Base-by-base conservation (phyloP, 2,329 filamentous ascomycete genomes). In the Clarireedia hainanense region DNA sequence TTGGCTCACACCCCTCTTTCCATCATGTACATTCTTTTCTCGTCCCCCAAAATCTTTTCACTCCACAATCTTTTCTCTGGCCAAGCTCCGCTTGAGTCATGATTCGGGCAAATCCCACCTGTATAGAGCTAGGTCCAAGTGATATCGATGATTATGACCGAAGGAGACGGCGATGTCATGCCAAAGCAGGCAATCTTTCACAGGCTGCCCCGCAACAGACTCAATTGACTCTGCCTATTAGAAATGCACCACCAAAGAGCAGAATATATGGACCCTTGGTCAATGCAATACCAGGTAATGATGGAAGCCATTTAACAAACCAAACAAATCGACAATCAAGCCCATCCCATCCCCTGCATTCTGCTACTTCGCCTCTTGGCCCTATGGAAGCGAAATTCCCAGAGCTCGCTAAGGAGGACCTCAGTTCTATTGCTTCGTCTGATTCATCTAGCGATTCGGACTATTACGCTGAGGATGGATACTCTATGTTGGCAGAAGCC, bases 61-160 rank as follows among this genome's bases (percentile, higher is more conserved):
- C 10, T 34, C 30, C 9, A 12, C 30, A 34, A 34, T 50, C 3
- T n/a, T 14, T 27, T 26, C 15, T 55, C 27, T 40, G 30, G 15
- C 23, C 7, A 23, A 27, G 30, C 7, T 30, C 12, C 36, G 39
- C n/a, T 42, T 17, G 6, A 50, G 26, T 15, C 17, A 68, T 68
- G 66, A 64, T 68, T 57, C 65, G 65, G 12, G 52, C 64, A 10
- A 57, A 60, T 15, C 58, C 63, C 12, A 62, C 64, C 15, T 50
- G 57, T 27, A 65, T 68, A 52, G 47, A 50, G 17, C 47, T 67
- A 12, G 61, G 62, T 17, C 57, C 53, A 30, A 59, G 59, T 27
- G 66, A 68, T 55, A 39, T 68, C 7, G 53, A 50, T 42, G 64
- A 67, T 39, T 67, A 60, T 27, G 60, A 65, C 6, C 58, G 52